Evolutionary conservation across 2,329 filamentous ascomycete genomes (phyloP), one percentile per base, ranked within the genome.

Genomic region (Ampelomyces quisqualis): DNA sequence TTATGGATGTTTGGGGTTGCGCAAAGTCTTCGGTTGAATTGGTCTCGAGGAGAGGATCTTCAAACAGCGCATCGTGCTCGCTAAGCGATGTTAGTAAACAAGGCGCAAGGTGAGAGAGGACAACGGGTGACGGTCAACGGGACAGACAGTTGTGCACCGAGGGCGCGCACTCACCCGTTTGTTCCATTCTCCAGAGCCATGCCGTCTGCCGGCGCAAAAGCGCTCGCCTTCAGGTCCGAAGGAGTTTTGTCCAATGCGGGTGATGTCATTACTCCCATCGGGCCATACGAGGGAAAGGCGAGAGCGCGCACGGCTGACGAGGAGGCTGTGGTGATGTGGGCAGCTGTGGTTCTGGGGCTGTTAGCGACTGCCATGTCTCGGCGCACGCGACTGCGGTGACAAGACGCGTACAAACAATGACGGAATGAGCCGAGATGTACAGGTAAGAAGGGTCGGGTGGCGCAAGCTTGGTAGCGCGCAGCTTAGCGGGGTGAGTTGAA

Each of bases 101-200:
- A 22, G 2, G 17, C 22, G 33, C 28, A 33, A 43, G 34, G 46
- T 44, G 31, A 52, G 44, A 45, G 48, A 30, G 37, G 39, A 33
- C 26, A n/a, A n/a, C 14, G 14, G 8, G 19, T 17, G 17, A 6
- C 5, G 10, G 35, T 14, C 9, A 19, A 9, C 15, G 10, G 23
- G 26, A 23, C 39, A 3, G 14, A 38, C 40, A 43, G 37, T n/a
- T n/a, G 38, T 17, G 11, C 21, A 17, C 10, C 21, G 20, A 18
- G 26, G 26, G 19, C 30, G 49, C 37, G 43, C 36, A 78, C 80
- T 77, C 72, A 84, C 81, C 79, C 79, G 62, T 82, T 80, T 57
- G 77, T 70, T 30, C 76, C 72, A 46, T 70, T 64, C 57, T 79
- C 73, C 42, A 79, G 69, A 44, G 75, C 72, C 74, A 78, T 78